Evolutionary conservation across 148 eudicot species (phyloP).

Genomic region (Rhododendron molle): DNA sequence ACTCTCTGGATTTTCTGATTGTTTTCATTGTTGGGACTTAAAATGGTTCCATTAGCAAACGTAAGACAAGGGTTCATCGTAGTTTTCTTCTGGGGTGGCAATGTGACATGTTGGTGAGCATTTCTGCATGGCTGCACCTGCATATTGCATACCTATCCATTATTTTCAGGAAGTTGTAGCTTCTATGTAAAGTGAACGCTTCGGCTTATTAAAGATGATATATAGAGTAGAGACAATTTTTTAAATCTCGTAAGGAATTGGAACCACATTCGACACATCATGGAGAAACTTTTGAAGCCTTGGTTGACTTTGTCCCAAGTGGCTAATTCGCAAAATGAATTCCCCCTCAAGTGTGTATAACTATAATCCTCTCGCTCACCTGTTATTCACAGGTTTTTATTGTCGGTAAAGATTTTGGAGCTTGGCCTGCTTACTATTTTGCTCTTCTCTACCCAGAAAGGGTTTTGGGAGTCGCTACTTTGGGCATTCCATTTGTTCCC

Average conservation of each 20-base stretch:
- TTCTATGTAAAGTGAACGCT: background rate
- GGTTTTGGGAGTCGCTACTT: constrained; percentile 28
- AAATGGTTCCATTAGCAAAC: background rate
- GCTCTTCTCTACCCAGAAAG: constrained; percentile 35
- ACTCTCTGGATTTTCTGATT: background rate
- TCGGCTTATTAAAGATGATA: background rate
- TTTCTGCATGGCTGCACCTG: background rate
- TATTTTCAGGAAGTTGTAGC: background rate
- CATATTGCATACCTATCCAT: background rate
- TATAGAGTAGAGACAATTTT: background rate
- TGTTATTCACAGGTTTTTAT: constrained; percentile 26
- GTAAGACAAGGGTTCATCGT: background rate
- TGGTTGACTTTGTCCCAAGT: background rate
- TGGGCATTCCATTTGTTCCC: constrained; percentile 36
- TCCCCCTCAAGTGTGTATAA: background rate
- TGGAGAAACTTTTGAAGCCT: background rate
- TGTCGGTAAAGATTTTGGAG: constrained; percentile 45
- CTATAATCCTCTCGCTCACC: background rate
- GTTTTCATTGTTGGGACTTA: background rate
- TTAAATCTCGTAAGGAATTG: background rate
- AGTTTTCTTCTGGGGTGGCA: background rate
- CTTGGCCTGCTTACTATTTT: constrained; percentile 20
- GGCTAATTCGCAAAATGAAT: background rate
- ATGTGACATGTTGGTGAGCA: background rate
- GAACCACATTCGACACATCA: background rate